These are phyloP conservation scores for Wallacemonas collosoma DNA, from an alignment of 208 protist species.

Conservation along the genomic window DNA sequence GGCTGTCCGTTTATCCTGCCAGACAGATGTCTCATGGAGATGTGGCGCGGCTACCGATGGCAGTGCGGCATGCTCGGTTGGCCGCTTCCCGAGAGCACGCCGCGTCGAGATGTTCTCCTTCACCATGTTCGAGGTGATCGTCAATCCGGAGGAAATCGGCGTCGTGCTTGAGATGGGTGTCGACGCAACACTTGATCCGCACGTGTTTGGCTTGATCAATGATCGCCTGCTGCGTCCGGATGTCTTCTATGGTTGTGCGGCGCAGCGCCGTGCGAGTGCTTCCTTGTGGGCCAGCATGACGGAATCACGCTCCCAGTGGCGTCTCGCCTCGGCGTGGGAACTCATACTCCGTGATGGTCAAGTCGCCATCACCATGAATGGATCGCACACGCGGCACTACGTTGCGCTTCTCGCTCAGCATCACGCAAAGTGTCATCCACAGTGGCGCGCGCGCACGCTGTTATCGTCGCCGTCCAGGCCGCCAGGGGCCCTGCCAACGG, in stretches of 20 bases:
- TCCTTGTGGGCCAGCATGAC: conserved; percentile 10
- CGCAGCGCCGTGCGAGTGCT: background rate
- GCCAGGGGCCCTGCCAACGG: background rate
- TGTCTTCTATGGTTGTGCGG: conserved; percentile 17
- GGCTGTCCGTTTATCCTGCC: conserved; percentile 48
- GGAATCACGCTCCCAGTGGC: conserved; percentile 12
- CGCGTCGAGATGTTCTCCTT: conserved; percentile 53
- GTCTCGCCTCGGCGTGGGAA: conserved; percentile 20
- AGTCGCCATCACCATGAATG: conserved; percentile 5
- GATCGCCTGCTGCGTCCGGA: conserved; percentile 49
- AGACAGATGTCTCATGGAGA: conserved; percentile 4
- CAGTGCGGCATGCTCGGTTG: background rate
- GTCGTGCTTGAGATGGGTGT: conserved; percentile 40
- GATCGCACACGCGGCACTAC: conserved; percentile 19
- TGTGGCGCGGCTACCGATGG: background rate
- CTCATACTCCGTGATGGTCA: conserved; percentile 15
- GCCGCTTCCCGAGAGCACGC: background rate
- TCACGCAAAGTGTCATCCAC: conserved; percentile 16
- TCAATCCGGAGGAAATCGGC: conserved; percentile 34
- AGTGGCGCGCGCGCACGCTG: conserved; percentile 1
- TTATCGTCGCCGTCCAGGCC: no score
- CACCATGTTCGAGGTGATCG: conserved; percentile 36
- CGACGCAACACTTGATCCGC: conserved; percentile 53
- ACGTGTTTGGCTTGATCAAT: conserved; percentile 47
- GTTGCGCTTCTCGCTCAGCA: conserved; percentile 19